Evolutionary conservation across 2,329 filamentous ascomycete species (phyloP), one percentile per base, ranked within the genome.

Genomic region (Lachnellula occidentalis): DNA sequence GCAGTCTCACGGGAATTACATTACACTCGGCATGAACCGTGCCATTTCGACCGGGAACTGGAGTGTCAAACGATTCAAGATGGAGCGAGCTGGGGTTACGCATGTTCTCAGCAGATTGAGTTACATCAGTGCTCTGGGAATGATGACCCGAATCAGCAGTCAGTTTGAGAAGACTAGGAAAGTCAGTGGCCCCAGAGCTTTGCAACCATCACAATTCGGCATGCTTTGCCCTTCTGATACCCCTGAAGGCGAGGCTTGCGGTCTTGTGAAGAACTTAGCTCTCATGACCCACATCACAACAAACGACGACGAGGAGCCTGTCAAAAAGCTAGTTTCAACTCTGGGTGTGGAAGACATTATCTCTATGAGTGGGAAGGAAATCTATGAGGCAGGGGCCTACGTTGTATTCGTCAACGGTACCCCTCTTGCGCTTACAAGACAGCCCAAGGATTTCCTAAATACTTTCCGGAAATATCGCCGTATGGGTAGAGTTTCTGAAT

Each of bases 251-350:
- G 94, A 99, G 76, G 92, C 94, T 11, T 99, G 94, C 74, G 94
- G 94, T 78, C 75, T 99, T 54, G 92, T 99, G 64, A 99, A 99
- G 78, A 99, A 99, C 68, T 73, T 99, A 75, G 94, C 94, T 8
- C 78, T 99, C 54, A 99, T 99, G 94, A 99, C 95, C 50, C 95
- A 99, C 68, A 97, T 99, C 64, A 99, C 94, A 0, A 99, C 94
- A 1, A 90, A 96, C 60, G 90, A 95, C 54, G 91, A 96, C 54
- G 94, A 97, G 69, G 90, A 85, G 17, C 92, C 94, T 1, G 89
- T 99, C 15, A 87, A 86, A 65, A 86, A 90, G 65, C 84, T 95
- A 69, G 85, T 96, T 1, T 94, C 92, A 68, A 85, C 89, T 53
- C 78, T 97, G 24, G 92, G 95, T 45, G 87, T 90, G 2, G 89